Evolutionary conservation across 129 eudicot species (phyloP), one percentile per base, ranked within the genome.

Genomic region (Silybum marianum): DNA sequence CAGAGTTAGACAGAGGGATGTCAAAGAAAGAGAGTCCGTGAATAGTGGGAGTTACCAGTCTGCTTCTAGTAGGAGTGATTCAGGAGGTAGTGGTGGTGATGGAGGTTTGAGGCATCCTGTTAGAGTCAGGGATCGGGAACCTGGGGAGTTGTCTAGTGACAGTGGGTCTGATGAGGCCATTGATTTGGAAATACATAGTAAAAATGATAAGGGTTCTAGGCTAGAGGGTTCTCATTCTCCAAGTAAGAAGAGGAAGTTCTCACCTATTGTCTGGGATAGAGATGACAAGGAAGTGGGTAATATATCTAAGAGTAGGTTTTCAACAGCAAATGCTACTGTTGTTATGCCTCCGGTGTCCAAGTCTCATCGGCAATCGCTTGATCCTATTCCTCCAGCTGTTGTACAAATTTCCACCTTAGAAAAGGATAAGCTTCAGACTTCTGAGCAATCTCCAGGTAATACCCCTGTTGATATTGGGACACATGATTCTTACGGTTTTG

Each of bases 211-310:
- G 6, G 68, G 70, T 2, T 69, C 80, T 63, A 82, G 34, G 85
- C 5, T 77, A 22, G 93, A 84, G 75, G 90, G n/a, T 25, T 69
- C 79, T 10, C 80, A 80, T 24, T 48, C 44, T 12, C 76, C 82
- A 80, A 78, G n/a, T 74, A 91, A 82, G 83, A 91, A 91, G 84
- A 84, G 93, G 76, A 91, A 91, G 80, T 91, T 86, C 69, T 87
- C 97, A 0, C 97, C 97, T 16, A 87, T 91, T 68, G 90, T 91
- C 18, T 91, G 97, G 97, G 97, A 91, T 69, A 82, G 93, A 86
- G 97, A 91, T 69, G 90, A 81, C 66, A 86, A 81, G 81, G 91
- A 88, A 79, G 85, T 51, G 1, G 81, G 76, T 65, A 71, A 76
- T 70, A 2, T 58, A 36, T 48, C 71, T 7, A 81, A 76, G 66